Evolutionary conservation across 1,284 basidiomycete species (phyloP).

Genomic region (Filobasidium uniguttulatum): DNA sequence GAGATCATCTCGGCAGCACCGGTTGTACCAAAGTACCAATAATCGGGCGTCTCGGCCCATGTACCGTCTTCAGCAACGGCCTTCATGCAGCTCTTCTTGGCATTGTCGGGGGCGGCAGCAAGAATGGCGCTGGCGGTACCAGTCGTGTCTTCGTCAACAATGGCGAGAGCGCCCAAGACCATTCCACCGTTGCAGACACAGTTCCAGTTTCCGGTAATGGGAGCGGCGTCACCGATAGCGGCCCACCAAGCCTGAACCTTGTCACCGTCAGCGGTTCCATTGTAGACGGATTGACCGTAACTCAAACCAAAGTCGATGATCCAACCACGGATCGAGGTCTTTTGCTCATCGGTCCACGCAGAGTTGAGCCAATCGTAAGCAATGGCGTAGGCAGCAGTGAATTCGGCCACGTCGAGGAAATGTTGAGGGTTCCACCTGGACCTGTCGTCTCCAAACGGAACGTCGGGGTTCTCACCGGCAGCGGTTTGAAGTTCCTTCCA

Average conservation of each 20-base stretch:
- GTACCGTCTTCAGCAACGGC: conserved; percentile 61
- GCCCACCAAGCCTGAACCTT: conserved; percentile 39
- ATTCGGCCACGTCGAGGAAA: conserved; percentile 78
- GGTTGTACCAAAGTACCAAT: conserved; percentile 91
- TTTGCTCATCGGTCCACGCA: conserved; percentile 62
- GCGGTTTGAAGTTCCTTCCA: conserved; percentile 73
- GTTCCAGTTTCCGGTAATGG: conserved; percentile 77
- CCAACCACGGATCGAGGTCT: conserved; percentile 53
- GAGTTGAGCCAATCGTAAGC: conserved; percentile 93
- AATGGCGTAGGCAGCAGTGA: conserved; percentile 72
- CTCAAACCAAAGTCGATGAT: conserved; percentile 67
- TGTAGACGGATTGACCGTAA: conserved; percentile 42
- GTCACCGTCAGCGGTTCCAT: conserved; percentile 14
- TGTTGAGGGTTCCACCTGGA: conserved; percentile 66
- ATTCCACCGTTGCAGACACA: conserved; percentile 88
- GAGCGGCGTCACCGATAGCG: conserved; percentile 16
- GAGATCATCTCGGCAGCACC: conserved; percentile 84
- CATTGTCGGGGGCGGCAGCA: conserved; percentile 55
- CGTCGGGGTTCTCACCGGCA: conserved; percentile 47
- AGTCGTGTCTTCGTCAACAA: conserved; percentile 69
- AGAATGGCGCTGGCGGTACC: conserved; percentile 58
- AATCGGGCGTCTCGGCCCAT: conserved; percentile 91
- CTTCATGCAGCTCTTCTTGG: conserved; percentile 61
- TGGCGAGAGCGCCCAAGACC: conserved; percentile 76
- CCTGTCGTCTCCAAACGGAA: conserved; percentile 45